These are phyloP conservation scores for Verruconis gallopava DNA, from an alignment of 2,329 filamentous ascomycete species.

Conservation along the genomic window DNA sequence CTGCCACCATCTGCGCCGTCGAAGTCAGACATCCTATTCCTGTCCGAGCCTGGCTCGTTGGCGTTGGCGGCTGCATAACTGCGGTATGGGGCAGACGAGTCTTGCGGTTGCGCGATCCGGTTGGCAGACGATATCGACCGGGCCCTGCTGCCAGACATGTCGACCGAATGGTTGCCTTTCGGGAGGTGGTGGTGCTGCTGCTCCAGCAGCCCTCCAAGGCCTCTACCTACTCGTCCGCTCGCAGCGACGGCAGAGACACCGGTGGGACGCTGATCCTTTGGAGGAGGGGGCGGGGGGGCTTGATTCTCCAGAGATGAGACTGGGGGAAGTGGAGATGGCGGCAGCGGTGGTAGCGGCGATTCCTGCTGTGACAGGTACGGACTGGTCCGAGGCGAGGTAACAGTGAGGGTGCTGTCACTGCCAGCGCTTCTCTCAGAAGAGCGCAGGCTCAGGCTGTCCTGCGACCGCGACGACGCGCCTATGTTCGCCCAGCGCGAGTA, in stretches of 20 bases:
- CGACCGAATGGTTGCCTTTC: neutral
- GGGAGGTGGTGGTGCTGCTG: too few relatives aligned
- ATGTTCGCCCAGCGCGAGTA: neutral
- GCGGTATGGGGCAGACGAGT: neutral
- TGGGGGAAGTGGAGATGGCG: too few relatives aligned
- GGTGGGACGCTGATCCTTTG: too few relatives aligned
- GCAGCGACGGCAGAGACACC: neutral
- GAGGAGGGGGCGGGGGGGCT: neutral
- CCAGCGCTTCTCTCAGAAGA: neutral
- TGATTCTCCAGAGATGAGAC: too few relatives aligned
- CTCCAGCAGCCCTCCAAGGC: neutral
- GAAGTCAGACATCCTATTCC: neutral
- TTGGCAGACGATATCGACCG: neutral
- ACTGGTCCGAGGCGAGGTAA: too few relatives aligned
- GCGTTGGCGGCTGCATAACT: neutral
- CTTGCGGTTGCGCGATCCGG: neutral
- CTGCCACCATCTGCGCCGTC: conserved; percentile 26
- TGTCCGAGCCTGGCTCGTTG: neutral
- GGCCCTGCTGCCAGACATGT: neutral
- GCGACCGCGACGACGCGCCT: neutral
- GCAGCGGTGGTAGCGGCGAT: too few relatives aligned
- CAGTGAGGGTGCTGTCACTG: neutral
- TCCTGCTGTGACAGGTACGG: too few relatives aligned
- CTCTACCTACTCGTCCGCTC: too few relatives aligned
- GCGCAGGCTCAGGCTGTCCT: neutral